Base-by-base conservation (phyloP, 129 eudicot species). In the Chrysanthemum makinoi region DNA sequence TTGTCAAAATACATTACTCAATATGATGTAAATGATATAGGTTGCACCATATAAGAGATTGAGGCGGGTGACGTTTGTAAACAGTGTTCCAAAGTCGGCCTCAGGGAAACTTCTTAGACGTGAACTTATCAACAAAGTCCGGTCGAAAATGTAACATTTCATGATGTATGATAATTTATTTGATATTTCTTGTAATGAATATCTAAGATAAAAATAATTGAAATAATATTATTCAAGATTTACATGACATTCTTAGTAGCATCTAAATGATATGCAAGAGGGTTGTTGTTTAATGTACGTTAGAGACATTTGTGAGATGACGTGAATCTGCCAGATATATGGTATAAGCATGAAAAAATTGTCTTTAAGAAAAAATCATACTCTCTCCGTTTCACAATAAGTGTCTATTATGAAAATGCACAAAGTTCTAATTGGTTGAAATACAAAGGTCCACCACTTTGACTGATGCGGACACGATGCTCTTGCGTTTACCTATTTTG, bases 21-120 rank as follows among this genome's bases (percentile, higher is more conserved):
- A 4, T 13, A 15, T 30, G 43, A 68, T 2, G 17, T 62, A 17
- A 73, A 9, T 4, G 18, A 46, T 64, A 22, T 67, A 92, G 98
- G 96, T 92, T 69, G 95, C 96, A 50, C 92, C 96, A 15, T 89
- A 76, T 72, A 89, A 87, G 75, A 89, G 90, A 66, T 84, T 93
- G 86, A 74, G 84, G 78, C 79, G 77, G 68, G 95, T 89, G 30
- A 93, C 87, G 48, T 89, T 93, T 63, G 76, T 80, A 16, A 80
- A 77, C 77, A 85, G 79, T 2, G 91, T 93, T 69, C 98, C 96
- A 59, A 93, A 93, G 44, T 87, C 98, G 59, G 92, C 95, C 19
- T 68, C 98, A 0, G 98, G 96, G 74, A 89, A 93, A 73, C 80
- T 93, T 35, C 89, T 93, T 13, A 83, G 98, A 75, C 77, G 96